Base-by-base conservation (phyloP, 2,329 filamentous ascomycete species). In the Trichoderma gracile region DNA sequence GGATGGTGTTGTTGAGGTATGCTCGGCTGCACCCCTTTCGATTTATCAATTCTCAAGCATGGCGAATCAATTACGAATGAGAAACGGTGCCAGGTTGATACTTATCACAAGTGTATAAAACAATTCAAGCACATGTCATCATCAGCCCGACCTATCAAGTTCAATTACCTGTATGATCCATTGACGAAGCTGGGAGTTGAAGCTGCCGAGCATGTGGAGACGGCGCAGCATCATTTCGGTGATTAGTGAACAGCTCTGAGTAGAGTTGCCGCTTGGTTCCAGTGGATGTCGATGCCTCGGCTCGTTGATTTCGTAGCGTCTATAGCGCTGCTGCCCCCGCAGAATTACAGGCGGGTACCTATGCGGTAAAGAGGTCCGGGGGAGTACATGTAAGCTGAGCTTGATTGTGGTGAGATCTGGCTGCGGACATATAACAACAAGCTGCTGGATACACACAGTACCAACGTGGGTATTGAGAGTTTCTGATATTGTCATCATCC, bases 401-500 rank as follows among this genome's bases (percentile, higher is more conserved):
- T 21, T 25, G 10, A 33, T 12, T 19, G 27, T n/a, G 27, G 49
- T 25, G 30, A 19, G 15, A 38, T 5, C 33, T 14, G 12, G 33
- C 10, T 38, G 33, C 10, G 12, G 33, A 38, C 33, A 38, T 38
- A 10, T 14, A 38, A 38, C 33, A 38, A 38, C 33, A 30, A 14
- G 33, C 30, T 54, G 9, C 30, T 40, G 17, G 12, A 12, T 27
- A 27, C 47, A 27, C 25, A 30, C 21, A 19, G 25, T 27, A 6
- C 7, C 25, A 27, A 27, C 25, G 25, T 19, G 14, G 19, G 17
- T 15, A 12, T 30, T 21, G n/a, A n/a, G n/a, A n/a, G n/a, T 17
- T 52, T 43, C 25, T 33, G 46, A 52, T 60, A 43, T 60, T 60
- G 57, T 52, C 46, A 52, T 60, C 57, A 52, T 21, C 25, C 8